Conservation (phyloP, 78 protist genomes). For the slime mould (Dictyostelium discoideum) region dicty_2.7 NC_007091.3:2069001-2069500, state of each 20-base stretch:
- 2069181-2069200: background rate
- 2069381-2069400: background rate
- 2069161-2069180: background rate
- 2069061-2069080: background rate
- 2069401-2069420: background rate
- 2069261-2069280: background rate
- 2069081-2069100: background rate
- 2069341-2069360: background rate
- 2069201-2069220: background rate
- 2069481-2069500: background rate
- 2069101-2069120: constrained; percentile 4
- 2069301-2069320: constrained; percentile 21
- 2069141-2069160: background rate
- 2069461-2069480: background rate
- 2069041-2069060: constrained; percentile 34
- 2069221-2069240: background rate
- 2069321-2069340: background rate
- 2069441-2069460: background rate
- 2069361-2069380: background rate
- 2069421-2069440: background rate
- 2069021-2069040: constrained; percentile 57
- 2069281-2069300: background rate
- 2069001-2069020: background rate
- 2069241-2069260: background rate
- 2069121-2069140: no score